Base-by-base conservation (phyloP, 129 eudicot genomes). In the Scalesia atractyloides region DNA sequence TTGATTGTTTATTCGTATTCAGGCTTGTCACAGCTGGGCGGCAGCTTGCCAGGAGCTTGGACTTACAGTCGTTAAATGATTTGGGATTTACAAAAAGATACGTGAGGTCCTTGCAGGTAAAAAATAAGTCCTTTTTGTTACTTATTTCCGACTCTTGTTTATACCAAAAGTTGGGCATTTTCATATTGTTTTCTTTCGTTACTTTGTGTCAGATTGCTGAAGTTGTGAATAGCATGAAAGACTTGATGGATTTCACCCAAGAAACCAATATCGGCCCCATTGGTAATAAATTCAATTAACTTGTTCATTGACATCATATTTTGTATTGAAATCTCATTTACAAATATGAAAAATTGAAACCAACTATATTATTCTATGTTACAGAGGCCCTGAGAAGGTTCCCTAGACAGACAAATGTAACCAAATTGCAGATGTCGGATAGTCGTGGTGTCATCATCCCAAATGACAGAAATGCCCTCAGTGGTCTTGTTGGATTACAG, bases 21-120 rank as follows among this genome's bases (percentile, higher is more conserved):
- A 92, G 97, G 97, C 88, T 89, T 61, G 86, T 89, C 17, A 72
- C 89, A 18, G 93, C 97, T 68, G 91, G 94, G 16, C 87, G 86
- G 30, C 96, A 89, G 74, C 94, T 92, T 56, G 96, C 93, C 13
- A 86, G 80, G 85, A 85, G 91, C 64, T 84, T 92, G 83, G 97
- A 92, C 70, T 70, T 82, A 52, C 97, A 83, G 58, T 89, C 91
- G 9, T 81, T 92, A 59, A 92, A 92, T 58, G 96, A 92, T 54
- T 73, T 89, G 76, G 97, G 97, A 48, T 92, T 86, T 70, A 77
- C 93, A 8, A 92, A 89, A 82, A 86, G 89, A 84, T 86, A 88
- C 70, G 96, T 92, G 33, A 80, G 97, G 68, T 83, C 91, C 72
- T 79, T 92, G 75, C 97, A 88, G 97, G 97, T 78, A 77, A 66